Conservation (phyloP, 129 eudicot species). For the Deinandra increscens region DNA sequence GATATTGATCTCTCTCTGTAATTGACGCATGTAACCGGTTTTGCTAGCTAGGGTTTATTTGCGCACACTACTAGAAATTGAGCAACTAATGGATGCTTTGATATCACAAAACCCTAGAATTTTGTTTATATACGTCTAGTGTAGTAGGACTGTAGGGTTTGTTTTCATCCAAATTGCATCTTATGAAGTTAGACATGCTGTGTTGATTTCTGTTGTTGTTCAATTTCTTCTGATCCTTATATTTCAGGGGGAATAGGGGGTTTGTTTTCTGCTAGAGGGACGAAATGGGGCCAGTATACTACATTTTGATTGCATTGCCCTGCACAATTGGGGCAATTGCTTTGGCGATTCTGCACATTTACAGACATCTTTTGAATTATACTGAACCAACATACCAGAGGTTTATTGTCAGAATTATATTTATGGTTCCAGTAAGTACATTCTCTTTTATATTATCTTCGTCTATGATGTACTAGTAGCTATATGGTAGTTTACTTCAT, state of each 20-base stretch:
- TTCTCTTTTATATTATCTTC: background rate
- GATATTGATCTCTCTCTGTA: background rate
- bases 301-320: slow-evolving; percentile 71
- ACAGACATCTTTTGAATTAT: slow-evolving; percentile 84
- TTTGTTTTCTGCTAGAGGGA: slow-evolving; percentile 5
- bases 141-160: too few relatives aligned
- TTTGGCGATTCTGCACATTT: slow-evolving; percentile 79
- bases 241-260: slow-evolving; percentile 27
- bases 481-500: background rate
- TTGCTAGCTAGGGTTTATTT: slow-evolving; percentile 19
- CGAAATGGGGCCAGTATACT: slow-evolving; percentile 66
- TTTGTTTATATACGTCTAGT: slow-evolving; percentile 6
- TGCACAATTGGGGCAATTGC: slow-evolving; percentile 83
- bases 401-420: slow-evolving; percentile 86
- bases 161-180: background rate
- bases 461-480: background rate
- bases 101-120: slow-evolving; percentile 26
- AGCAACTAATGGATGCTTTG: background rate
- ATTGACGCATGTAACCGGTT: slow-evolving; percentile 15
- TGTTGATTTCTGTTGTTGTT: background rate
- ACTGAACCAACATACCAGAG: slow-evolving; percentile 94
- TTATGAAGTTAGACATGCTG: background rate
- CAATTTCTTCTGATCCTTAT: background rate
- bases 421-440: slow-evolving; percentile 99
- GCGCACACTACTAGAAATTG: background rate